Evolutionary conservation across 257 asterid species (phyloP), one percentile per base, ranked within the genome.

Genomic region (Solanum arcanum): DNA sequence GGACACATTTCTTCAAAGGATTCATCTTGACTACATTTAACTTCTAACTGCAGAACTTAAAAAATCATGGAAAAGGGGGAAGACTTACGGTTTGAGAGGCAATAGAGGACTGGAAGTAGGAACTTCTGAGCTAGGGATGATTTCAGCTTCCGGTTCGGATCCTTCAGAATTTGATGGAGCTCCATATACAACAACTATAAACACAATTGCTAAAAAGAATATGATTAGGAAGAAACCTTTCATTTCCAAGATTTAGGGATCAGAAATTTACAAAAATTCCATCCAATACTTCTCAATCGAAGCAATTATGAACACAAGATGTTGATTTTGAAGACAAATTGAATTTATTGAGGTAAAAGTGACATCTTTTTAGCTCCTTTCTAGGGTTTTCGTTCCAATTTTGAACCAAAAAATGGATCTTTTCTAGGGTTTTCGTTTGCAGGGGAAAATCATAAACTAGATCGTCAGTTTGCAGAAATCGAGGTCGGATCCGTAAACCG

Each of bases 71-170:
- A 5, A 80, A 47, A 47, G 10, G 68, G 64, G 25, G 49, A 74
- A n/a, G n/a, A 90, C 98, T 94, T 87, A 95, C 98, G 92, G 82
- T 46, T 91, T 91, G 88, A 89, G 46, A 8, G 94, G 90, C 92
- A 91, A 73, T 5, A 91, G 94, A 78, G 86, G 86, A 81, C 83
- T 81, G 25, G 81, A 12, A 37, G 90, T 31, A 12, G 87, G 78
- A 46, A 52, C 29, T 9, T 82, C 87, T 15, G 92, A 29, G 84
- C 74, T 86, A 60, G 74, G 83, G 21, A 64, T 7, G 60, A 33
- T 37, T 27, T 23, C 92, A 69, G 78, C 87, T 31, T 92, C 94
- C 66, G 86, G 89, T 56, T 92, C 92, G 78, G 93, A 85, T 86
- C 85, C 47, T 23, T 86, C 83, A 31, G 95, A 83, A 88, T 76